Conservation (phyloP, 148 eudicot species). For the Rhododendron mucronatum region DNA sequence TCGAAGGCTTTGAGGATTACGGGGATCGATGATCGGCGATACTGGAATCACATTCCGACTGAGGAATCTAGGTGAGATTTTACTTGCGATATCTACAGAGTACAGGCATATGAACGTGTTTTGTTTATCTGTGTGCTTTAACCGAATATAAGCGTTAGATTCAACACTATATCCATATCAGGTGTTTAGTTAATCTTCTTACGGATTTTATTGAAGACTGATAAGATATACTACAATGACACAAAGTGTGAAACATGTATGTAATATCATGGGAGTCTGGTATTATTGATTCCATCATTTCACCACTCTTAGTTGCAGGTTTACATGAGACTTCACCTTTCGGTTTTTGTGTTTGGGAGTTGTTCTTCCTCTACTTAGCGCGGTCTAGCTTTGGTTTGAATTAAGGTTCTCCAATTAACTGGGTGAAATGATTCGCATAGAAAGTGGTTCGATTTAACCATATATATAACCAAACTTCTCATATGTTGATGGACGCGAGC, state of each 20-base stretch:
- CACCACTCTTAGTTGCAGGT: background rate
- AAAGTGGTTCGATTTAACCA: background rate
- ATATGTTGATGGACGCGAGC: background rate
- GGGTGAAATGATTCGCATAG: background rate
- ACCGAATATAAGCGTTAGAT: background rate
- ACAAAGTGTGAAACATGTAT: background rate
- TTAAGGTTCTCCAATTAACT: background rate
- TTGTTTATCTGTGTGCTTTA: background rate
- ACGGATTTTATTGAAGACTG: background rate
- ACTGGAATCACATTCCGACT: slow-evolving; percentile 79
- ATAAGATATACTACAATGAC: background rate
- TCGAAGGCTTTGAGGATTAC: slow-evolving; percentile 69
- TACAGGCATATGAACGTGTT: background rate
- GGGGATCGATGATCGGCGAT: slow-evolving; percentile 88
- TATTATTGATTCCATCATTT: background rate
- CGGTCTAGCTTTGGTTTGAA: background rate
- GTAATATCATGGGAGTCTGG: background rate
- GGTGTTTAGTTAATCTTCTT: background rate
- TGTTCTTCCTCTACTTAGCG: background rate
- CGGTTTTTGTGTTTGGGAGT: background rate
- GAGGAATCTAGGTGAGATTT: slow-evolving; percentile 81
- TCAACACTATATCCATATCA: background rate
- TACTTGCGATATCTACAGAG: background rate
- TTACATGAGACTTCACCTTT: background rate
- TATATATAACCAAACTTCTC: background rate